These are phyloP conservation scores for Senna tora DNA, from an alignment of 306 rosid genomes.

Conservation along the genomic window DNA sequence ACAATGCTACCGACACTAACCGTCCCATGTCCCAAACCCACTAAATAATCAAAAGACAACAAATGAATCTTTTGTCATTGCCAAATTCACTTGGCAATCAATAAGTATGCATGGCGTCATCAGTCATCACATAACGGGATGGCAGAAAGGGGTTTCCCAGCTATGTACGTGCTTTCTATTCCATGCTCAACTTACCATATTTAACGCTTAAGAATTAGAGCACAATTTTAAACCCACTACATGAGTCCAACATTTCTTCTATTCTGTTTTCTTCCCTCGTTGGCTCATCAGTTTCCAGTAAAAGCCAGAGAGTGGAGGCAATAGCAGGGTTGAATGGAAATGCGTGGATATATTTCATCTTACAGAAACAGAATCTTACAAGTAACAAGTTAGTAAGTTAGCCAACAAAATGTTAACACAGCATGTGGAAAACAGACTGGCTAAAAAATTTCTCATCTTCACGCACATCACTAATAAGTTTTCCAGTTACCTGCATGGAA, in stretches of 20 bases:
- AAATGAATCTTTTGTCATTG: neutral
- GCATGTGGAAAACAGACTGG: neutral
- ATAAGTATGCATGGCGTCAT: neutral
- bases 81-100: neutral
- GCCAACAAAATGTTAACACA: neutral
- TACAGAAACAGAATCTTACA: neutral
- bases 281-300: neutral
- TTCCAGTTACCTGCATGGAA: constrained; percentile 23
- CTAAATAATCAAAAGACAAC: neutral
- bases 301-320: neutral
- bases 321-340: neutral
- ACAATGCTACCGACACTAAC: neutral
- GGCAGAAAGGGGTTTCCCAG: neutral
- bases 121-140: neutral
- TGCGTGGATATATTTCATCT: neutral
- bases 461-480: neutral
- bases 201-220: neutral
- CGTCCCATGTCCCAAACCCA: no score
- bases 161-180: no score
- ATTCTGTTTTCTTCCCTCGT: neutral
- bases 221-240: neutral
- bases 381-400: neutral
- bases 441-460: neutral
- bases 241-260: neutral
- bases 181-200: neutral